Evolutionary conservation across 2,329 filamentous ascomycete species (phyloP).

Genomic region (Calycina herbarum): DNA sequence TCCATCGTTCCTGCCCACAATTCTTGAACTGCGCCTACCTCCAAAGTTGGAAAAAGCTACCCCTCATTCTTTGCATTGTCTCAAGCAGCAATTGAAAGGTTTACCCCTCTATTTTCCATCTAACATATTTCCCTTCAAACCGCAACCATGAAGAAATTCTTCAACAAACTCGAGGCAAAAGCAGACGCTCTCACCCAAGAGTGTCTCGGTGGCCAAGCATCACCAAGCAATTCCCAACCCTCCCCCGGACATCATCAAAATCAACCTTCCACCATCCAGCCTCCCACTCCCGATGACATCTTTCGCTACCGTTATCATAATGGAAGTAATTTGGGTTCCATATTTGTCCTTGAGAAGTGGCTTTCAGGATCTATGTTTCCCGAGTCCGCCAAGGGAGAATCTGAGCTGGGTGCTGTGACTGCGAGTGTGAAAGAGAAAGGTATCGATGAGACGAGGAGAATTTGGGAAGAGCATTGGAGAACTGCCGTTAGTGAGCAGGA

Average conservation of each 20-base stretch:
- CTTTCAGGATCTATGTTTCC: conserved; percentile 52
- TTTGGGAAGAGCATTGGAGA: conserved; percentile 56
- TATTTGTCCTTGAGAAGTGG: conserved; percentile 63
- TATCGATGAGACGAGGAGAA: conserved; percentile 47
- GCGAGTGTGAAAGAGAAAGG: conserved; percentile 46
- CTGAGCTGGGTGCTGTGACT: conserved; percentile 54
- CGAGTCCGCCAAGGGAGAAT: conserved; percentile 41
- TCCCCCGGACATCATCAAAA: conserved; percentile 18
- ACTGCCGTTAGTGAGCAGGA: conserved; percentile 51
- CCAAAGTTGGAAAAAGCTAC: conserved; percentile 5
- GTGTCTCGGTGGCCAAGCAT: conserved; percentile 8
- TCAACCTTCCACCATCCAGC: conserved; percentile 37
- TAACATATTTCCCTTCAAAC: background rate
- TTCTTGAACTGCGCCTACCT: background rate
- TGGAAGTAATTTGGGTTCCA: conserved; percentile 57
- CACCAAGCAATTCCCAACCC: conserved; percentile 12
- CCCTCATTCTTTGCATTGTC: background rate
- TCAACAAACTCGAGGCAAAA: conserved; percentile 39
- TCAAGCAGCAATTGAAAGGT: background rate
- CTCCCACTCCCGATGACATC: conserved; percentile 41
- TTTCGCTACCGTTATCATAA: conserved; percentile 59
- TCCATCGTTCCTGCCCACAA: background rate
- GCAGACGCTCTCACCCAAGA: conserved; percentile 31
- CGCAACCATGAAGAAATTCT: conserved; percentile 40
- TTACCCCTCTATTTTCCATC: background rate